Conservation (phyloP, 192 early-diverging fungal genomes). For the Martensiomyces pterosporus region DNA sequence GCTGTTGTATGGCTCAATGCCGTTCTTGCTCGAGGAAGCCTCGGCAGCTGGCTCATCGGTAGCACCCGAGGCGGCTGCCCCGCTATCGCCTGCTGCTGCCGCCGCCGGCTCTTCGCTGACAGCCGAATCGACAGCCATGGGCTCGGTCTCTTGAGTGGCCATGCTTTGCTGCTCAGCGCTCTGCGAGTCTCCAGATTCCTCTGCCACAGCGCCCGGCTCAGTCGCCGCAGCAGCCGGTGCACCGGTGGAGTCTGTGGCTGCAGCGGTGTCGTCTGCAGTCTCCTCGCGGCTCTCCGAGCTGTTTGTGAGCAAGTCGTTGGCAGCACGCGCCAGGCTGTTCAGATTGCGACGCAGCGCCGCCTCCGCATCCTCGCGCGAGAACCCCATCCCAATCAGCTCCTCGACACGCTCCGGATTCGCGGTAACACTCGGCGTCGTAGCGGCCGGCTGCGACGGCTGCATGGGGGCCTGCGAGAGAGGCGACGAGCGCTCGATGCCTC, state of each 20-base stretch:
- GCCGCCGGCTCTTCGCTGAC: constrained; percentile 14
- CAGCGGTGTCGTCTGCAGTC: constrained; percentile 27
- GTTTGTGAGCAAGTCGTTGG: constrained; percentile 75
- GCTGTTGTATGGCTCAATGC: constrained; percentile 26
- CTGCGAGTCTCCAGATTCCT: too few species aligned
- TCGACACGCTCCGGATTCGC: constrained; percentile 58
- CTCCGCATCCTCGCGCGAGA: constrained; percentile 71
- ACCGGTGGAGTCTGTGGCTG: constrained; percentile 33
- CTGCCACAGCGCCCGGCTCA: too few species aligned
- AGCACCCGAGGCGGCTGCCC: constrained; percentile 61
- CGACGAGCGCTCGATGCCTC: constrained; percentile 9
- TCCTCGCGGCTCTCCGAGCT: constrained; percentile 49
- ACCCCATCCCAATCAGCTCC: constrained; percentile 86
- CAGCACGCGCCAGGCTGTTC: constrained; percentile 76
- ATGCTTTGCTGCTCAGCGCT: constrained; percentile 28
- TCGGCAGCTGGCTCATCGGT: constrained; percentile 1
- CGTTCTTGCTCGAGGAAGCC: constrained; percentile 1
- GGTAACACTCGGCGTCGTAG: constrained; percentile 29
- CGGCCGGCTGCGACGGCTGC: constrained; percentile 7
- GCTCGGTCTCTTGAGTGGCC: constrained; percentile 16
- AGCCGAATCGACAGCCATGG: constrained; percentile 33
- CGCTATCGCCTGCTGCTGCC: constrained; percentile 27
- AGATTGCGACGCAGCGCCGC: constrained; percentile 68
- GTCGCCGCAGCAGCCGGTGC: too few species aligned
- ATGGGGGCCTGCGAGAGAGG: constrained; percentile 9